A percentile compares a stretch with the other conserved stretches of the same genome.
Conservation (phyloP, 2,329 filamentous ascomycete species). For the Pseudogymnoascus sp. region DNA sequence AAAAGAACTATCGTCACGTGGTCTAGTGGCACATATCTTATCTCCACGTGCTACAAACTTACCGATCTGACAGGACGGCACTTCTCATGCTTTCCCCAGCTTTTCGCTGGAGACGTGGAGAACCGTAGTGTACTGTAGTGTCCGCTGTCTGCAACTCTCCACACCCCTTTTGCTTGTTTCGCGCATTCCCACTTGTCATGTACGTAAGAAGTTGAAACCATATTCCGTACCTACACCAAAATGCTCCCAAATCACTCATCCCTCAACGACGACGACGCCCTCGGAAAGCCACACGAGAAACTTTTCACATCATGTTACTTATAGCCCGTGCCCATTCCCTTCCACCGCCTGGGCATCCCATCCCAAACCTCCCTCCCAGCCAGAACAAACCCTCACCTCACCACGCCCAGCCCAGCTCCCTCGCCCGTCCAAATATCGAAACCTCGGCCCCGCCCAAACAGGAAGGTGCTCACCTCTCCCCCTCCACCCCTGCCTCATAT, state of each 20-base stretch:
- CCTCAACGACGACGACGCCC: background rate
- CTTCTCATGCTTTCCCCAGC: background rate
- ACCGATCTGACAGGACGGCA: background rate
- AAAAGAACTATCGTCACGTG: background rate
- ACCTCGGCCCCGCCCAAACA: background rate
- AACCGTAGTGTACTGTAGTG: background rate
- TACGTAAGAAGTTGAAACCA: background rate
- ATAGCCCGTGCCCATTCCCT: background rate
- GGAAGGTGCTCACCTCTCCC: background rate
- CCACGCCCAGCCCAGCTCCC: background rate
- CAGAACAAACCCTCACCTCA: no score
- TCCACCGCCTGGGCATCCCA: background rate
- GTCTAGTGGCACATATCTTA: background rate
- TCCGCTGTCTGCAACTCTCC: background rate
- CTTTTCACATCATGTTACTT: background rate
- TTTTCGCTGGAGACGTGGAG: background rate
- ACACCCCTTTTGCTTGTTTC: background rate
- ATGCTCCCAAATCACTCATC: background rate
- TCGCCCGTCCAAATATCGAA: background rate
- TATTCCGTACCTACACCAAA: background rate
- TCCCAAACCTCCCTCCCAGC: background rate
- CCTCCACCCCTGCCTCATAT: background rate
- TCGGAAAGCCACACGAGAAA: background rate
- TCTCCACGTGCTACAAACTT: background rate
- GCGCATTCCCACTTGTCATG: background rate